A percentile compares a stretch with the other conserved stretches of the same genome.
These are phyloP conservation scores for Backusella westeae DNA, from an alignment of 192 early-diverging fungal species.

Conservation along the genomic window DNA sequence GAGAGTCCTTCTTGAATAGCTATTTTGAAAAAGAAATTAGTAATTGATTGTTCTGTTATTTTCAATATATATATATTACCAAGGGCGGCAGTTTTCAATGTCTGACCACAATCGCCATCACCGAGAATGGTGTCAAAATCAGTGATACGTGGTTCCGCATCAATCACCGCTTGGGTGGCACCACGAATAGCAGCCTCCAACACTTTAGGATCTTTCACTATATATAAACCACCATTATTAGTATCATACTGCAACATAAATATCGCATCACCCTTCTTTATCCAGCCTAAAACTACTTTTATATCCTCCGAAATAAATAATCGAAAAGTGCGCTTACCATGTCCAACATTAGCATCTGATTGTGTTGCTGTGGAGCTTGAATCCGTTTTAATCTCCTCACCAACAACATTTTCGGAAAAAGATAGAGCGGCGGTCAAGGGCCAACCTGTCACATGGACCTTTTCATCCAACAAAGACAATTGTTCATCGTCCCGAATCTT, in stretches of 20 bases:
- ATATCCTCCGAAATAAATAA: background rate
- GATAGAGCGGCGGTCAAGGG: background rate
- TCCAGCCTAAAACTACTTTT: background rate
- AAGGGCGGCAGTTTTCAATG: slow-evolving; percentile 64
- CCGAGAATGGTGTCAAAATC: slow-evolving; percentile 71
- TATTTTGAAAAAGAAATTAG: background rate
- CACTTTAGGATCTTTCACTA: slow-evolving; percentile 5
- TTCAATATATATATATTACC: slow-evolving; percentile 23
- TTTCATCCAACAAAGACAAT: slow-evolving; percentile 51
- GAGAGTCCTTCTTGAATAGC: slow-evolving; percentile 49
- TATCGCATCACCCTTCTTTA: background rate
- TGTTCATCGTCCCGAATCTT: slow-evolving; percentile 48
- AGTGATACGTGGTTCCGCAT: slow-evolving; percentile 62
- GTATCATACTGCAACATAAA: background rate
- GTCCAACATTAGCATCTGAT: background rate
- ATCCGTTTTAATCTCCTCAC: background rate
- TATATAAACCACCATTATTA: background rate
- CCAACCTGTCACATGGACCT: slow-evolving; percentile 65
- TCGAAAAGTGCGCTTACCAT: background rate
- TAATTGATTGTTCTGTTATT: background rate
- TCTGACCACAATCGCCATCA: slow-evolving; percentile 84
- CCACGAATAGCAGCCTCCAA: slow-evolving; percentile 32
- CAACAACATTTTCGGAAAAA: background rate
- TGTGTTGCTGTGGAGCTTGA: background rate
- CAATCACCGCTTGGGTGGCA: slow-evolving; percentile 42